A percentile compares a stretch with the other conserved stretches of the same genome.
Evolutionary conservation across 2,329 filamentous ascomycete species (phyloP).

Genomic region (Fusarium beomiforme): DNA sequence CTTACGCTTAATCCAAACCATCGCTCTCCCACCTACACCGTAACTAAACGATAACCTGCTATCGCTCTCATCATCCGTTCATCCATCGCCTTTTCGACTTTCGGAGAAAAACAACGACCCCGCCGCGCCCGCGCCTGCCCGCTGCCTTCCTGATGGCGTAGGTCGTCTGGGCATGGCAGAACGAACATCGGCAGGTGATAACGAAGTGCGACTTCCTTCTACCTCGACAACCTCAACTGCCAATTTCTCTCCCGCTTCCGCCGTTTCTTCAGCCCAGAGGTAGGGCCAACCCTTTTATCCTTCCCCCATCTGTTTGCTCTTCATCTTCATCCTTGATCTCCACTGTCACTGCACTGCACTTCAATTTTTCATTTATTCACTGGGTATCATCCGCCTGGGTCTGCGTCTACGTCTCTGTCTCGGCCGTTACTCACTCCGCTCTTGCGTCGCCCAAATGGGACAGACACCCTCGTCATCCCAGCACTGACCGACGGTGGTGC

Average conservation of each 20-base stretch:
- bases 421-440: slow-evolving; percentile 6
- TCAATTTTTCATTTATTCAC: slow-evolving; percentile 9
- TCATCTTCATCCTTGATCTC: slow-evolving; percentile 28
- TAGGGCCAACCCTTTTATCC: slow-evolving; percentile 40
- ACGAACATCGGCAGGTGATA: slow-evolving; percentile 66
- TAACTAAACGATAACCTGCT: slow-evolving; percentile 27
- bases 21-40: slow-evolving; percentile 8
- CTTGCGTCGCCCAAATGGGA: slow-evolving; percentile 22
- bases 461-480: slow-evolving; percentile 26
- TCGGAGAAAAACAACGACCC: slow-evolving; percentile 36
- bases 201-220: slow-evolving; percentile 64
- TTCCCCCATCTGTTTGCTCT: slow-evolving; percentile 11
- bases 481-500: slow-evolving; percentile 31
- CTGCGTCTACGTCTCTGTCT: not conserved
- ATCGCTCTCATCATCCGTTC: slow-evolving; percentile 23
- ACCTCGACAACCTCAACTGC: slow-evolving; percentile 48
- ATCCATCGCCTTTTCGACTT: slow-evolving; percentile 32
- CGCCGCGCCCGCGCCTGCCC: slow-evolving; percentile 47
- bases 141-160: slow-evolving; percentile 69
- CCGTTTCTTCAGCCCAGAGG: slow-evolving; percentile 40
- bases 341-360: not conserved
- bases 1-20: not conserved
- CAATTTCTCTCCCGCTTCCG: slow-evolving; percentile 36
- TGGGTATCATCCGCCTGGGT: slow-evolving; percentile 4
- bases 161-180: slow-evolving; percentile 72